A percentile compares a stretch with the other conserved stretches of the same genome.
Evolutionary conservation across 2,329 filamentous ascomycete species (phyloP).

Genomic region (Colletotrichum shisoi): DNA sequence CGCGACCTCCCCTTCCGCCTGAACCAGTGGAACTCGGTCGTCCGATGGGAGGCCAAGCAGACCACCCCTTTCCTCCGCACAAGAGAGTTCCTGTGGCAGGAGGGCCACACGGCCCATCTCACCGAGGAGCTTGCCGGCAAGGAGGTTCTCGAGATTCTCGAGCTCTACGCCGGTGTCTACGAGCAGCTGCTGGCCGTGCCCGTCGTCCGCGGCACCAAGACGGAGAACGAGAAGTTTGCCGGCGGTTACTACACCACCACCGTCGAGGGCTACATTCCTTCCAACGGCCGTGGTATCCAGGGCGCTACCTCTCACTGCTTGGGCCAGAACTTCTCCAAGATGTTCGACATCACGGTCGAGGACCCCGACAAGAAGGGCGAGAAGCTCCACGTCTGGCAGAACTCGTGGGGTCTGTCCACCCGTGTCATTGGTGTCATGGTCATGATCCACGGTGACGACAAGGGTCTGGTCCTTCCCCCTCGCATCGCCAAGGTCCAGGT

Average conservation of each 20-base stretch:
- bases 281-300: slow-evolving; percentile 95
- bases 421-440: slow-evolving; percentile 99
- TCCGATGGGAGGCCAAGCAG: slow-evolving; percentile 98
- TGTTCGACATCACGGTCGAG: slow-evolving; percentile 98
- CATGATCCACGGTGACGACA: slow-evolving; percentile 96
- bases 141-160: slow-evolving; percentile 92
- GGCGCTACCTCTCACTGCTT: slow-evolving; percentile 93
- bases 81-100: slow-evolving; percentile 97
- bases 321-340: slow-evolving; percentile 98
- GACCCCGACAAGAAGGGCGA: slow-evolving; percentile 83
- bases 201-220: slow-evolving; percentile 92
- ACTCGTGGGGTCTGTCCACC: slow-evolving; percentile 98
- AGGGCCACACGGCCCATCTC: slow-evolving; percentile 89
- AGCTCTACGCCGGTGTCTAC: slow-evolving; percentile 91
- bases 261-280: slow-evolving; percentile 94
- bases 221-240: slow-evolving; percentile 97
- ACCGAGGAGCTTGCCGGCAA: slow-evolving; percentile 81
- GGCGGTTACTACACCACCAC: slow-evolving; percentile 97
- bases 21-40: slow-evolving; percentile 95
- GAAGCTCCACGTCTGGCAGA: slow-evolving; percentile 93
- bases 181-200: slow-evolving; percentile 93
- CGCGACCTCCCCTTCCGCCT: slow-evolving; percentile 91
- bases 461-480: slow-evolving; percentile 91
- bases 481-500: slow-evolving; percentile 86
- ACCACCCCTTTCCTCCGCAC: slow-evolving; percentile 86